These are phyloP conservation scores for Rhamnella rubrinervis DNA, from an alignment of 331 rosid genomes.

Conservation along the genomic window DNA sequence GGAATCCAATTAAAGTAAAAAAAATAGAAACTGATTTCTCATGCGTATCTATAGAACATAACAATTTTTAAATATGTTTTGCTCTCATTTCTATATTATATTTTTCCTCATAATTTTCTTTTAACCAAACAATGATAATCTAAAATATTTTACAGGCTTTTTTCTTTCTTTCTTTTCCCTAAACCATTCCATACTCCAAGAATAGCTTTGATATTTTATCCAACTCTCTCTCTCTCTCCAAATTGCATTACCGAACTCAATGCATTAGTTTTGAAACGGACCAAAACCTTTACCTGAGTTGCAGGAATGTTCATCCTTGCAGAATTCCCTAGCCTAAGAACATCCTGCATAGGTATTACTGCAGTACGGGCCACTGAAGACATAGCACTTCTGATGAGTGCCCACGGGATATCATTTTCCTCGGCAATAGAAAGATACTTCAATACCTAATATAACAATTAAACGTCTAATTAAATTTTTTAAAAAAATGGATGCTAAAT, in stretches of 20 bases:
- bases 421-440: conserved; percentile 58
- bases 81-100: no score
- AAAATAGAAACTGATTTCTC: no score
- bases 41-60: no score
- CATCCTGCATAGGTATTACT: conserved; percentile 85
- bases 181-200: no score
- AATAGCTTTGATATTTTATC: no score
- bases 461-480: background rate
- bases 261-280: background rate
- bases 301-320: conserved; percentile 98
- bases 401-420: conserved; percentile 74
- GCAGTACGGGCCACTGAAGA: conserved; percentile 87
- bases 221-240: background rate
- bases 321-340: conserved; percentile 76
- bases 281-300: conserved; percentile 67
- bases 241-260: background rate
- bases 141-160: no score
- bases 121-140: no score
- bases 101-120: no score
- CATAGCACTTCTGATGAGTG: conserved; percentile 50
- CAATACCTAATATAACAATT: conserved; percentile 49
- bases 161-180: no score
- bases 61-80: no score
- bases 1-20: no score
- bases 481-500: conserved; percentile 13